Evolutionary conservation across 805 yeast genomes (phyloP), one percentile per base, ranked within the genome.

Genomic region (Ogataea paraovalis): DNA sequence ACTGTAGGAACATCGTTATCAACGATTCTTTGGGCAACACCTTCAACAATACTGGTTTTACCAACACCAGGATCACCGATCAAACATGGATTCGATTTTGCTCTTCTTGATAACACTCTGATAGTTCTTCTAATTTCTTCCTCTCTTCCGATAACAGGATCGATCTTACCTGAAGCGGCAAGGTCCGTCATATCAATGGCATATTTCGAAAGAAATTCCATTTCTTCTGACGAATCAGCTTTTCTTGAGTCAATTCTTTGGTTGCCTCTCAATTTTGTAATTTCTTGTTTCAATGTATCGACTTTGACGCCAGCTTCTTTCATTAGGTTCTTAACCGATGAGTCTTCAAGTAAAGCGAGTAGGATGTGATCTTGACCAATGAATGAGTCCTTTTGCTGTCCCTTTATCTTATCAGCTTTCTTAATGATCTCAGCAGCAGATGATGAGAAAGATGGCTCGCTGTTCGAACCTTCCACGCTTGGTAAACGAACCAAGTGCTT

Each of bases 31-130:
- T 92, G 98, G 12, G 99, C 98, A 47, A 94, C 97, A 61, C 98
- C 99, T 72, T 94, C 99, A 44, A 94, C 96, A 59, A 94, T 92
- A 27, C 96, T 87, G 34, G 99, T 94, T 72, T 94, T 94, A 76
- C 99, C 99, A 45, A 94, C 97, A 81, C 99, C 99, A 38, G 99
- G 97, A 62, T 94, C 99, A 76, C 99, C 99, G 60, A 94, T 90
- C 50, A 94, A 72, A 59, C 96, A 94, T 14, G 98, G 96, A 65
- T 94, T 94, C 6, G 97, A 91, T 70, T 94, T 94, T 38, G 96
- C 87, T 71, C 99, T 82, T 72, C 99, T 85, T n/a, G 99, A 91
- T 51, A 94, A 75, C 3, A 94, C 96, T 52, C 98, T 80, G 50
- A 94, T 92, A 28, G 96, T 88, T 56, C 97, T 79, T 71, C 98